A percentile compares a stretch with the other conserved stretches of the same genome.
phyloP scores from a whole-genome alignment of 257 asterid genomes.

The Solanum commersonii region DNA sequence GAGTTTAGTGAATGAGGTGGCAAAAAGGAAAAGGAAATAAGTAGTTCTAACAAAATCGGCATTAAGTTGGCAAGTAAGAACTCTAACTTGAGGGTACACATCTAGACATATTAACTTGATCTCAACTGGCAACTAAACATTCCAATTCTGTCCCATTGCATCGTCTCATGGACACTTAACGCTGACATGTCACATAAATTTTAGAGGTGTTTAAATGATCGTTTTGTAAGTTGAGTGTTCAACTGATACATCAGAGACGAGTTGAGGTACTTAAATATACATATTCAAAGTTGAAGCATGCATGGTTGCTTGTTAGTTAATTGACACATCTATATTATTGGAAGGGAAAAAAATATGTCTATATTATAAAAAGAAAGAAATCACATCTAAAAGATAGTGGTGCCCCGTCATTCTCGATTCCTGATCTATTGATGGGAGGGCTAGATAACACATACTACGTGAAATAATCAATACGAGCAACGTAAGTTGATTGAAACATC shows the following conservation, averaged over 20 bases:
- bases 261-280: background rate
- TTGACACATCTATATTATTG: background rate
- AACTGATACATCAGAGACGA: background rate
- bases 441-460: background rate
- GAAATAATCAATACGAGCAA: background rate
- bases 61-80: background rate
- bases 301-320: background rate
- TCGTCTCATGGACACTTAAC: background rate
- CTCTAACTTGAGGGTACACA: background rate
- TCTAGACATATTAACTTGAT: background rate
- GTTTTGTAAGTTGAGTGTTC: background rate
- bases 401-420: background rate
- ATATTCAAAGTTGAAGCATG: background rate
- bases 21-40: background rate
- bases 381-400: background rate
- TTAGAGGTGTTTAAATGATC: background rate
- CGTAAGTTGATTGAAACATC: background rate
- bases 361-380: no score
- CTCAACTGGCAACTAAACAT: background rate
- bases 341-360: background rate
- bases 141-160: background rate
- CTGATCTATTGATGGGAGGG: background rate
- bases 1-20: background rate
- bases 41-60: background rate
- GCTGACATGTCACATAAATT: background rate